phyloP scores from a whole-genome alignment of 345 rosid species.

The Chamaenerion angustifolium region DNA sequence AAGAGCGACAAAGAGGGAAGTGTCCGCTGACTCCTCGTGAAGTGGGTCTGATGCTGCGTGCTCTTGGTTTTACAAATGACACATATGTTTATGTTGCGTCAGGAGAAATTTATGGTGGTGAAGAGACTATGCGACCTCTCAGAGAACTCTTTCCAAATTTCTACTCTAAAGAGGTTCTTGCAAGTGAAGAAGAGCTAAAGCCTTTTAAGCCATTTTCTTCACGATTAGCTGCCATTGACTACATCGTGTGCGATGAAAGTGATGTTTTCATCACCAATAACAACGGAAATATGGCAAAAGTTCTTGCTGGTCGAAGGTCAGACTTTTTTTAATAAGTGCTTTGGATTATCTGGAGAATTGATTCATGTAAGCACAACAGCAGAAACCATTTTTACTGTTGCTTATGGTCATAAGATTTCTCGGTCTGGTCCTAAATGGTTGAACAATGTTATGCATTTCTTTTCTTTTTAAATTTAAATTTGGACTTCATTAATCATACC shows the following conservation, averaged over 20 bases:
- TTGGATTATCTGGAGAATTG: neutral
- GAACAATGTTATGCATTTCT: too few species aligned
- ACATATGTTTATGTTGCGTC: constrained; percentile 88
- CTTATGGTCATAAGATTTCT: too few species aligned
- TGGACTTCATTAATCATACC: too few species aligned
- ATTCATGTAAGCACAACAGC: neutral
- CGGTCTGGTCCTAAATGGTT: too few species aligned
- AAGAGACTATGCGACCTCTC: constrained; percentile 68
- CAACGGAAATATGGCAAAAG: constrained; percentile 99
- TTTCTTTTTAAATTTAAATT: too few species aligned
- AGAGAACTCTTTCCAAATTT: constrained; percentile 88
- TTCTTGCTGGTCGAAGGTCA: constrained; percentile 97
- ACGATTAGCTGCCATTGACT: constrained; percentile 86
- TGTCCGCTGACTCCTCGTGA: constrained; percentile 96
- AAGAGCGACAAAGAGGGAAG: constrained; percentile 83
- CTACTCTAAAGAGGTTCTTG: constrained; percentile 90
- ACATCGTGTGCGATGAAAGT: constrained; percentile 83
- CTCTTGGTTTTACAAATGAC: constrained; percentile 81
- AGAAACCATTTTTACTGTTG: neutral
- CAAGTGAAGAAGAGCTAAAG: constrained; percentile 63
- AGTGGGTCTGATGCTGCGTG: constrained; percentile 91
- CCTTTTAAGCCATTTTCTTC: constrained; percentile 75
- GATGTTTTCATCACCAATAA: constrained; percentile 91
- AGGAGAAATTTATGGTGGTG: constrained; percentile 98
- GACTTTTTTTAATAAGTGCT: constrained; percentile 1